Conservation (phyloP, 371 early-diverging fungal genomes). For the Ordospora colligata region DNA sequence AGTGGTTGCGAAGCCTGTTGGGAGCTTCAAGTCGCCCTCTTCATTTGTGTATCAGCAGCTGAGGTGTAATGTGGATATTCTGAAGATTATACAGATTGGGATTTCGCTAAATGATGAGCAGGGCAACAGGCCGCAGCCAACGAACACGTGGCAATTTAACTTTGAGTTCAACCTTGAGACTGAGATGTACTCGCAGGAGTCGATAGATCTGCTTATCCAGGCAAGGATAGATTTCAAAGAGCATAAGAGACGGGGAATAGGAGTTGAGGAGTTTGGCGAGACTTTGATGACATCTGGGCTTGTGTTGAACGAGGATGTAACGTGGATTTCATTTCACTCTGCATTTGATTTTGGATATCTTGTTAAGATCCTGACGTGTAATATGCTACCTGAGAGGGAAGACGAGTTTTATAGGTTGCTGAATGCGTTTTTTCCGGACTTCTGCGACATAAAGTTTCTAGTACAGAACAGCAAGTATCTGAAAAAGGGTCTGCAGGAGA, state of each 20-base stretch:
- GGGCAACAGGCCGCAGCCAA: conserved; percentile 75
- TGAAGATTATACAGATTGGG: conserved; percentile 95
- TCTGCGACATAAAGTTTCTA: conserved; percentile 95
- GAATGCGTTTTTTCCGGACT: conserved; percentile 80
- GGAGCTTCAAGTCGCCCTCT: conserved; percentile 66
- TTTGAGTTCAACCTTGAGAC: conserved; percentile 83
- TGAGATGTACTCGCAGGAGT: conserved; percentile 97
- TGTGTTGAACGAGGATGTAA: conserved; percentile 77
- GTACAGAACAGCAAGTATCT: conserved; percentile 85
- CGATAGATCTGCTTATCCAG: conserved; percentile 84
- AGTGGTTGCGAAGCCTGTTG: conserved; percentile 92
- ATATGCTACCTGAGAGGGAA: conserved; percentile 79
- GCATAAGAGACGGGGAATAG: conserved; percentile 90
- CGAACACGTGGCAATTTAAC: conserved; percentile 97
- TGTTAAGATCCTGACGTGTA: conserved; percentile 81
- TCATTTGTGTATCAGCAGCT: conserved; percentile 74
- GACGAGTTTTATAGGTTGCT: conserved; percentile 83
- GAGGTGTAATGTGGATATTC: conserved; percentile 90
- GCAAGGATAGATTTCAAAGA: conserved; percentile 94
- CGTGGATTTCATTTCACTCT: conserved; percentile 97
- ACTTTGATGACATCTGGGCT: conserved; percentile 88
- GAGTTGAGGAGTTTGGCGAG: conserved; percentile 87
- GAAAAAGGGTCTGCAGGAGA: conserved; percentile 94
- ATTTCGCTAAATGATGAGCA: conserved; percentile 83
- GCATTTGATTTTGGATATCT: conserved; percentile 97